These are phyloP conservation scores for Lenwebbia sp. DNA, from an alignment of 345 rosid genomes.

Conservation along the genomic window DNA sequence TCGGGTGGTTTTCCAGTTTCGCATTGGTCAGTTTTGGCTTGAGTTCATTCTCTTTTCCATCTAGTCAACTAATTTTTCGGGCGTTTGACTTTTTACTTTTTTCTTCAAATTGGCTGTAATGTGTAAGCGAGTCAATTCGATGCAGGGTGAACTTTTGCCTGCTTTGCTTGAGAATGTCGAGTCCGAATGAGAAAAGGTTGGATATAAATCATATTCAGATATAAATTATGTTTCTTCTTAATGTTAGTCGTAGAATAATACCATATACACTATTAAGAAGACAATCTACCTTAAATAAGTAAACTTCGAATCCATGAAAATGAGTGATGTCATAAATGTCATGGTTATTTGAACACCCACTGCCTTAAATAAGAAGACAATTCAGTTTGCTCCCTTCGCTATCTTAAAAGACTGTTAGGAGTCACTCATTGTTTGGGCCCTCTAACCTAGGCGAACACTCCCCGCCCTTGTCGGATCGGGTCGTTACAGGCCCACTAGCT, in stretches of 20 bases:
- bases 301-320: neutral
- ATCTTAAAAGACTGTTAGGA: no score
- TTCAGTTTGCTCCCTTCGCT: no score
- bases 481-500: no score
- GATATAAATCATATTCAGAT: neutral
- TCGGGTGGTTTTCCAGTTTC: neutral
- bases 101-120: neutral
- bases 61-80: neutral
- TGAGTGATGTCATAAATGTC: neutral
- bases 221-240: neutral
- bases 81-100: neutral
- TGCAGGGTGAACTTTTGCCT: neutral
- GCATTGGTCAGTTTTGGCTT: neutral
- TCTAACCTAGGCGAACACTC: no score
- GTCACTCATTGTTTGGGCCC: no score
- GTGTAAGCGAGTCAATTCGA: neutral
- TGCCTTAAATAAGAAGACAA: no score
- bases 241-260: neutral
- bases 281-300: neutral
- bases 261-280: neutral
- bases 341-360: neutral
- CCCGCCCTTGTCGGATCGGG: no score
- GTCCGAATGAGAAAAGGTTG: neutral
- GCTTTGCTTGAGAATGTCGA: neutral
- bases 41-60: neutral